A percentile compares a stretch with the other conserved stretches of the same genome.
Conservation (phyloP, 2,329 filamentous ascomycete species). For the Cucurbitaria berberidis region DNA sequence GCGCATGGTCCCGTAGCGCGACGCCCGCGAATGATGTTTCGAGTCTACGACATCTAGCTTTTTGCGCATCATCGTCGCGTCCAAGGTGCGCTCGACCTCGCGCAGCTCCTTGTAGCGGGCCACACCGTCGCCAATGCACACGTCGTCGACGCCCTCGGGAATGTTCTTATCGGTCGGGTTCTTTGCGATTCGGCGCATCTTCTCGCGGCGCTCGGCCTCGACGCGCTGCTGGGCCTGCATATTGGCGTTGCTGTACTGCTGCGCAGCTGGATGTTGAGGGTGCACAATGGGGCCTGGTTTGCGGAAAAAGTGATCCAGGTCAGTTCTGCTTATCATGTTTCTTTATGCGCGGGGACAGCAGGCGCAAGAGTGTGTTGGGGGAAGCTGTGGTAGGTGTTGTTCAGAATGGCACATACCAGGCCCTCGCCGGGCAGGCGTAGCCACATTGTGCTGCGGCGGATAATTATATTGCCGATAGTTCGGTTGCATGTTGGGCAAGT, state of each 20-base stretch:
- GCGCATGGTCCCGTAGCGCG: slow-evolving; percentile 83
- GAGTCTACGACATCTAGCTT: slow-evolving; percentile 87
- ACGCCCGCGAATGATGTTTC: slow-evolving; percentile 74
- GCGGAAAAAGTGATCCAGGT: slow-evolving; percentile 55
- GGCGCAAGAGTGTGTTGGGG: slow-evolving; percentile 19
- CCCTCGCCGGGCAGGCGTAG: slow-evolving; percentile 49
- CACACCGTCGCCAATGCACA: slow-evolving; percentile 80
- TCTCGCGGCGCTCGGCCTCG: slow-evolving; percentile 63
- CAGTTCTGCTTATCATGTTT: slow-evolving; percentile 56
- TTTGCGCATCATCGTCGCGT: slow-evolving; percentile 94
- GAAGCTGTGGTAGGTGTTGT: slow-evolving; percentile 16
- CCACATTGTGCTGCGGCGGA: slow-evolving; percentile 43
- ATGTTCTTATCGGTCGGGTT: slow-evolving; percentile 96
- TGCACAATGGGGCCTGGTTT: slow-evolving; percentile 53
- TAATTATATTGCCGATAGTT: slow-evolving; percentile 55
- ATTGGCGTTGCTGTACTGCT: slow-evolving; percentile 50
- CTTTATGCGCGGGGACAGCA: slow-evolving; percentile 9
- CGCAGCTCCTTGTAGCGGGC: slow-evolving; percentile 82
- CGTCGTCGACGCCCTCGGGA: slow-evolving; percentile 81
- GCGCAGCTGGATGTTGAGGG: slow-evolving; percentile 57
- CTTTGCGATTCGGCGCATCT: slow-evolving; percentile 78
- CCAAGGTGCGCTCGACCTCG: slow-evolving; percentile 84
- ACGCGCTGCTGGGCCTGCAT: slow-evolving; percentile 54
- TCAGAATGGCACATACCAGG: slow-evolving; percentile 49
- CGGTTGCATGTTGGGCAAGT: slow-evolving; percentile 49